Evolutionary conservation across 495 filamentous ascomycete species (phyloP).

Genomic region (Hypoxylon rickii): DNA sequence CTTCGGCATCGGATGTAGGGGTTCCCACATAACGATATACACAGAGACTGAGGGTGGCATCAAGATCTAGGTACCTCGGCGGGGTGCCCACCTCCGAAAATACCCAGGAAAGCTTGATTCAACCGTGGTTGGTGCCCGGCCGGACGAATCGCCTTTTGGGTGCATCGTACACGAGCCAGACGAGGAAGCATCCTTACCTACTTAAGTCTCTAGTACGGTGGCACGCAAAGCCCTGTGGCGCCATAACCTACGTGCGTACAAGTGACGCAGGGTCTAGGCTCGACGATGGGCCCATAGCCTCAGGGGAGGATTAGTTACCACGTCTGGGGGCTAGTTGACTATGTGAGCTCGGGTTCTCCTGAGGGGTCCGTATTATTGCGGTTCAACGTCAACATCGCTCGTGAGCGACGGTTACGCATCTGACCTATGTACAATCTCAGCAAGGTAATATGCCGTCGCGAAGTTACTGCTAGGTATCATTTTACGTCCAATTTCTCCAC

Average conservation of each 20-base stretch:
- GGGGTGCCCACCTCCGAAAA: slow-evolving; percentile 69
- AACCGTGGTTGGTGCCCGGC: slow-evolving; percentile 73
- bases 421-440: slow-evolving; percentile 26
- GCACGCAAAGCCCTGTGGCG: slow-evolving; percentile 57
- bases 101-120: slow-evolving; percentile 80
- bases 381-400: too few relatives aligned
- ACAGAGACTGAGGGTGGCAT: slow-evolving; percentile 58
- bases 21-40: slow-evolving; percentile 78
- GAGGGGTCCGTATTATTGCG: too few relatives aligned
- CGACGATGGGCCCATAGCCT: slow-evolving; percentile 72
- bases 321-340: too few relatives aligned
- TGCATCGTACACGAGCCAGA: slow-evolving; percentile 71
- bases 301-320: too few relatives aligned
- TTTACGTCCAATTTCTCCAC: slow-evolving; percentile 17
- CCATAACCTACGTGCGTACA: slow-evolving; percentile 72
- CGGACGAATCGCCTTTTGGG: slow-evolving; percentile 66
- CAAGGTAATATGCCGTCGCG: slow-evolving; percentile 4
- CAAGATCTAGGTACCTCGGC: slow-evolving; percentile 74
- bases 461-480: slow-evolving; percentile 28
- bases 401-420: too few relatives aligned
- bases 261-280: slow-evolving; percentile 68
- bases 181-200: slow-evolving; percentile 74
- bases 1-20: slow-evolving; percentile 77
- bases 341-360: too few relatives aligned
- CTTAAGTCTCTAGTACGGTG: slow-evolving; percentile 62